Evolutionary conservation across 2,329 filamentous ascomycete genomes (phyloP), one percentile per base, ranked within the genome.

Genomic region (Phialocephala subalpina): DNA sequence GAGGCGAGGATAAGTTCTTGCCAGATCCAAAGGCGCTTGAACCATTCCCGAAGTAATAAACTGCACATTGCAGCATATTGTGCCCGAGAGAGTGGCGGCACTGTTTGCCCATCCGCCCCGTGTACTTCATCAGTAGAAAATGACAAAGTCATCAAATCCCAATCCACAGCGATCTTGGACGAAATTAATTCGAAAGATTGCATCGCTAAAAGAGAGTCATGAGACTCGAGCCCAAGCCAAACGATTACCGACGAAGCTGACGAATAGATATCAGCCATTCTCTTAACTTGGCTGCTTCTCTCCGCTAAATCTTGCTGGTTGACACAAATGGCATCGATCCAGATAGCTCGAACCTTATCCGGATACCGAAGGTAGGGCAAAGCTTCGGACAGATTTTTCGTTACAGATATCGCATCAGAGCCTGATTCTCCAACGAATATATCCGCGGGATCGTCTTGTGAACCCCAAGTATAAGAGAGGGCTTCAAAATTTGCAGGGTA

Each of bases 311-410:
- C 22, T 3, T 27, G 36, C 25, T 57, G 55, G 14, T 57, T 20
- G 12, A 57, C 22, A 38, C 55, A 57, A 2, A 57, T 57, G 9
- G 55, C 33, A 25, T 57, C 55, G 2, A 57, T 38, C 55, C 55
- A 57, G 11, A 57, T 11, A 2, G 22, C n/a, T 25, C 55, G 18
- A 25, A 16, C n/a, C 3, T 20, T 20, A 18, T 36, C 18, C 16
- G 20, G 3, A 8, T 2, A 18, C 6, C 55, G 29, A 20, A 57
- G 29, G n/a, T 57, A 57, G 2, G 55, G 55, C 18, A 57, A 40
- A 3, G 55, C 55, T 4, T 36, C 33, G 1, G 29, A 11, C 12
- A 57, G 22, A 20, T 57, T 57, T n/a, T 20, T 1, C 16, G 55
- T 57, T 6, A 38, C 33, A 12, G 6, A 1, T 2, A 57, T 9